Conservation (phyloP, 202 grass and related monocot species). For the Musa balbisiana region DNA sequence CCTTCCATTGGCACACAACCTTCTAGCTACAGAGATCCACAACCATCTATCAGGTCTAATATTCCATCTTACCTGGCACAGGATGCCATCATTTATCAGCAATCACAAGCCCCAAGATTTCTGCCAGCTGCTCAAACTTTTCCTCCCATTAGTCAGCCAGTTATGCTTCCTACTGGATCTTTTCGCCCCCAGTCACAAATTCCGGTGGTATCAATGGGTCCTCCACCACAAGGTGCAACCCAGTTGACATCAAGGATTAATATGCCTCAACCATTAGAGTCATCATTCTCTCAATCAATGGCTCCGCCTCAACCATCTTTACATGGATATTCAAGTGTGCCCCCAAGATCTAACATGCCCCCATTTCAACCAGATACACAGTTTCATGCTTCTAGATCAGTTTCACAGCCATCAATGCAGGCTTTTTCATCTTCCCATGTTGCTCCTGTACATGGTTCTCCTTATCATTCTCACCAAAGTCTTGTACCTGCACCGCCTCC, state of each 20-base stretch:
- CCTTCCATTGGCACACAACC: conserved; percentile 13
- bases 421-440: conserved; percentile 4
- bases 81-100: conserved; percentile 21
- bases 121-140: conserved; percentile 25
- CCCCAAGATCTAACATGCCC: neutral
- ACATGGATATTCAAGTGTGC: neutral
- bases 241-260: conserved; percentile 22
- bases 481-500: conserved; percentile 6
- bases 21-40: conserved; percentile 5
- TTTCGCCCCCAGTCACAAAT: conserved; percentile 16
- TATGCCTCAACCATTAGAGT: conserved; percentile 11
- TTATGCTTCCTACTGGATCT: neutral
- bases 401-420: conserved; percentile 18
- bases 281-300: neutral
- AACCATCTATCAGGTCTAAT: conserved; percentile 31
- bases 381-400: conserved; percentile 14
- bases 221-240: conserved; percentile 16
- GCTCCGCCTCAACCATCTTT: conserved; percentile 3
- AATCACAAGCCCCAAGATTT: conserved; percentile 31
- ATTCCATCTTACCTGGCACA: conserved; percentile 3
- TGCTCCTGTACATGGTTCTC: conserved; percentile 12
- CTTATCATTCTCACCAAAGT: conserved; percentile 18
- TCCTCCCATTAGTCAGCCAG: conserved; percentile 9
- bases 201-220: conserved; percentile 21
- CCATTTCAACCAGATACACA: conserved; percentile 8